These are phyloP conservation scores for Puccinia sorghi DNA, from an alignment of 1,284 basidiomycete genomes.

Conservation along the genomic window DNA sequence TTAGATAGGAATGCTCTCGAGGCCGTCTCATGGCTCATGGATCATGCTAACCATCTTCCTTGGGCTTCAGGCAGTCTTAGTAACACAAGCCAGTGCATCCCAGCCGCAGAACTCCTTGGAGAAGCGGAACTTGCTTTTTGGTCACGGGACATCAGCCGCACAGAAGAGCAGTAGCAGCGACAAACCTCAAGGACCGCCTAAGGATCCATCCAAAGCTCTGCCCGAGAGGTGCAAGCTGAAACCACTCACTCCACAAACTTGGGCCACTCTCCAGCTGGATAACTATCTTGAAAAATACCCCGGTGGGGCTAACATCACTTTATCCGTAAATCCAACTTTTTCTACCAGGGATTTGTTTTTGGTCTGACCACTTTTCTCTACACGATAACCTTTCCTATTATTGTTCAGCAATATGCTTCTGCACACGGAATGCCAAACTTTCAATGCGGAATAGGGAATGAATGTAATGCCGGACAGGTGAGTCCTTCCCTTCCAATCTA, in stretches of 20 bases:
- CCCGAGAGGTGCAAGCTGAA: conserved; percentile 22
- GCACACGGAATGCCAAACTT: conserved; percentile 34
- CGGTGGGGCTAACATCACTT: conserved; percentile 26
- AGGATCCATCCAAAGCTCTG: conserved; percentile 30
- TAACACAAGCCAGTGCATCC: conserved; percentile 15
- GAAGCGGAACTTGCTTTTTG: conserved; percentile 9
- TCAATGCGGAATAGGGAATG: conserved; percentile 41
- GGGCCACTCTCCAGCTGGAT: conserved; percentile 38
- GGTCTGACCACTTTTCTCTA: neutral
- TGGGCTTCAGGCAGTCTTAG: conserved; percentile 7
- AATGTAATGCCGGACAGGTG: conserved; percentile 48
- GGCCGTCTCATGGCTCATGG: neutral
- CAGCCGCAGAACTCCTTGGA: neutral
- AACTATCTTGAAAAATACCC: conserved; percentile 42
- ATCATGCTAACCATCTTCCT: conserved; percentile 5
- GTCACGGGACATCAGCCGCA: conserved; percentile 3
- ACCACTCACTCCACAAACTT: conserved; percentile 35
- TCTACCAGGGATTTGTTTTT: neutral
- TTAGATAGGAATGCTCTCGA: neutral
- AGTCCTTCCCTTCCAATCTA: neutral
- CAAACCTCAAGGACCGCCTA: conserved; percentile 13
- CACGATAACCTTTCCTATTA: neutral
- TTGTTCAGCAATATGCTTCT: conserved; percentile 41
- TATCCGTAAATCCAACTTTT: conserved; percentile 25
- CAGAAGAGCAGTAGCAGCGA: neutral